Base-by-base conservation (phyloP, 345 rosid genomes). In the Citrus sp. region DNA sequence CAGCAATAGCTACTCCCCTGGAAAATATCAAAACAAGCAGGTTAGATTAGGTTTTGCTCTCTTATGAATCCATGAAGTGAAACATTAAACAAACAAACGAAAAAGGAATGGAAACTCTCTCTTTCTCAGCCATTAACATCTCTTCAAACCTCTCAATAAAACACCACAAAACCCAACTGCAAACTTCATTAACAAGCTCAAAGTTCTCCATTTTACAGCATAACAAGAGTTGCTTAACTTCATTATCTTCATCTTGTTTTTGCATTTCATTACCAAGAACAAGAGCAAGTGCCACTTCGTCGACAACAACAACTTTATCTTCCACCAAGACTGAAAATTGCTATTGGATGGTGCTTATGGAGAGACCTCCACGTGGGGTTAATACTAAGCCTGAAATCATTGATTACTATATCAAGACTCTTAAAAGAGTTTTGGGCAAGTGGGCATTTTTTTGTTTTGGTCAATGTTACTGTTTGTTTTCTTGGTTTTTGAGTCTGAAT, bases 301-400 rank as follows among this genome's bases (percentile, higher is more conserved):
- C 51, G 51, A 46, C 51, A 46, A 46, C 16, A 58, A 56, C 83
- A 56, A 70, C 87, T 84, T 28, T 65, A 19, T 14, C 82, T 78
- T 77, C 85, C 12, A 28, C 76, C 12, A 40, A 46, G 49, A 28
- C 81, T 27, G 25, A 54, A 19, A 72, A 68, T 60, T 72, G 74
- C 66, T 88, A 86, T 60, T 94, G 93, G 98, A 85, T 87, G 90
- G 96, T 91, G 67, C 78, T 90, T 35, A 79, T 89, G 88, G 91
- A 89, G 42, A 79, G 71, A 49, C 93, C 92, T 32, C 90, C 92
- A 0, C 82, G 76, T 46, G 70, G 84, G 70, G 76, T 85, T 56
- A 73, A 72, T 83, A 86, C 92, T 59, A 89, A 88, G 80, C 83
- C 87, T 28, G 89, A 87, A 40, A 79, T 87, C 49, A 79, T 90